phyloP scores from a whole-genome alignment of 2,329 filamentous ascomycete genomes.

The Aspergillus sp. region DNA sequence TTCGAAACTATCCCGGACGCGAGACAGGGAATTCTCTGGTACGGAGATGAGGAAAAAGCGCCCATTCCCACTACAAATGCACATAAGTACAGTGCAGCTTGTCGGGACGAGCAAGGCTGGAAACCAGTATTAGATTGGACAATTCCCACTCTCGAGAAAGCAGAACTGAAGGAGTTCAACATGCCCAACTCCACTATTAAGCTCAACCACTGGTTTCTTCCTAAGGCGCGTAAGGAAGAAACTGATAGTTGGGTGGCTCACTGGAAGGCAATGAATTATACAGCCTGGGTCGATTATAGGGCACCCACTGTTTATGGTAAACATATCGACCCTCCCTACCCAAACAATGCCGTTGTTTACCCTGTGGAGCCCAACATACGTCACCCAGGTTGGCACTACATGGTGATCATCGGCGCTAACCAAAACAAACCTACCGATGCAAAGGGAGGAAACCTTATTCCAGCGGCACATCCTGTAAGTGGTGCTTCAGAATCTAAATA shows the following conservation, averaged over 20 bases:
- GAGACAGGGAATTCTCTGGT: constrained; percentile 11
- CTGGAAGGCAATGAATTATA: constrained; percentile 4
- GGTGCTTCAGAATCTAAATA: too few relatives aligned
- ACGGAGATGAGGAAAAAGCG: not conserved
- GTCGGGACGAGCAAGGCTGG: not conserved
- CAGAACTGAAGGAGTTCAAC: not conserved
- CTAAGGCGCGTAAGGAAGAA: not conserved
- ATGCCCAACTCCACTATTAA: not conserved
- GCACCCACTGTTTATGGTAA: not conserved
- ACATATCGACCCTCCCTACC: not conserved
- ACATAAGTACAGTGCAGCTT: not conserved
- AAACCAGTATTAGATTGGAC: not conserved
- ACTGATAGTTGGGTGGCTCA: not conserved
- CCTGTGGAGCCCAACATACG: not conserved
- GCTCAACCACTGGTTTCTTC: not conserved
- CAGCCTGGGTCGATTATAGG: constrained; percentile 3
- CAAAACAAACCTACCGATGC: not conserved
- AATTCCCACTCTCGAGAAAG: not conserved
- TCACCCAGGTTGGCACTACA: constrained; percentile 5
- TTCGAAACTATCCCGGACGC: constrained; percentile 2
- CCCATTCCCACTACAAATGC: not conserved
- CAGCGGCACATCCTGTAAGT: constrained; percentile 6
- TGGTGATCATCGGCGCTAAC: constrained; percentile 4
- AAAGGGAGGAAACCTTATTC: not conserved
- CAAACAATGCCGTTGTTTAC: not conserved